A percentile compares a stretch with the other conserved stretches of the same genome.
Evolutionary conservation across 441 rosid genomes (phyloP).

Genomic region (Arabidopsis hybrid): DNA sequence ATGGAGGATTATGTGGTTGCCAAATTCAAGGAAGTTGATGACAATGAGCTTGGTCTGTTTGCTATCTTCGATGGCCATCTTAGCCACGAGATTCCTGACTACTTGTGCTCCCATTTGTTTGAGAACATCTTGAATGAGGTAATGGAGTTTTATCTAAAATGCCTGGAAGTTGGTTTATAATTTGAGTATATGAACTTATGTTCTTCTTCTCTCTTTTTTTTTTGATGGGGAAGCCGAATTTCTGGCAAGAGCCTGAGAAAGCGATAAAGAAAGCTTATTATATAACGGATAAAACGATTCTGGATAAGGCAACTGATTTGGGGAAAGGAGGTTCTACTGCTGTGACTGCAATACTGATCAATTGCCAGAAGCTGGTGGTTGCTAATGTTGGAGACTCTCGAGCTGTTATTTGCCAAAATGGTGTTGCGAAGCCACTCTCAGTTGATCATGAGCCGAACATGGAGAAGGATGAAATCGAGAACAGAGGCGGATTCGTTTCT

Average conservation of each 20-base stretch:
- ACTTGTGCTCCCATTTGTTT: slow-evolving; percentile 72
- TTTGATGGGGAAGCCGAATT: slow-evolving; percentile 55
- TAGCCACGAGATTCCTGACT: slow-evolving; percentile 81
- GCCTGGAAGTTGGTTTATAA: slow-evolving; percentile 1
- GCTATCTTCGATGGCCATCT: slow-evolving; percentile 94
- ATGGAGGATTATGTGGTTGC: slow-evolving; percentile 93
- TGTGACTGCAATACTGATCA: slow-evolving; percentile 82
- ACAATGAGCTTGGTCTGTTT: slow-evolving; percentile 87
- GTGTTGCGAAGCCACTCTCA: slow-evolving; percentile 77
- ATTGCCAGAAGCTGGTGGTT: slow-evolving; percentile 71
- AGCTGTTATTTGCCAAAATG: slow-evolving; percentile 73
- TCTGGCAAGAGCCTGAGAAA: slow-evolving; percentile 74
- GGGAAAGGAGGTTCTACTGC: slow-evolving; percentile 97
- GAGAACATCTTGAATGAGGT: slow-evolving; percentile 88
- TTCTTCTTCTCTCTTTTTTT: background rate
- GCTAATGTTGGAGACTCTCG: slow-evolving; percentile 96
- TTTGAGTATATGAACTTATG: slow-evolving; percentile 7
- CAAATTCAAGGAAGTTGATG: slow-evolving; percentile 75
- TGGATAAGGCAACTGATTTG: slow-evolving; percentile 70
- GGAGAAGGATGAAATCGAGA: slow-evolving; percentile 75
- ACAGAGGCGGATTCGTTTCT: slow-evolving; percentile 86
- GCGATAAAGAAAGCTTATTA: slow-evolving; percentile 80
- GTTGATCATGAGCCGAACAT: slow-evolving; percentile 84
- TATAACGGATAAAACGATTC: slow-evolving; percentile 64
- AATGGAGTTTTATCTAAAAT: background rate